Base-by-base conservation (phyloP, 306 rosid species). In the Aeschynomene evenia region DNA sequence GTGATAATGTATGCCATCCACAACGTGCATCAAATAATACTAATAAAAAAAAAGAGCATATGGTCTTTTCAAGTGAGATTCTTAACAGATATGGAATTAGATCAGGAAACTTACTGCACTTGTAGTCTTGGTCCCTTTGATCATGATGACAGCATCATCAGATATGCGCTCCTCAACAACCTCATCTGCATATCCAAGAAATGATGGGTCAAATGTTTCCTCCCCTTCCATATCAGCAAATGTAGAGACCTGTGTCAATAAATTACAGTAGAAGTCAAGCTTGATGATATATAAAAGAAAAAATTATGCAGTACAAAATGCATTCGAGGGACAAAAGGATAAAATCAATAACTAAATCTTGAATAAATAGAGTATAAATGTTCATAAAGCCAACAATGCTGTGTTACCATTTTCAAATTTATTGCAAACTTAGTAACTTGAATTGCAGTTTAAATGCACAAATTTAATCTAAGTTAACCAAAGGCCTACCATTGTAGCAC, bases 161-260 rank as follows among this genome's bases (percentile, higher is more conserved):
- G 97, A 40, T 81, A 91, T 67, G 34, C 95, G 89, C 85, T 94
- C 99, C 87, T 91, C 99, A 37, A 94, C 97, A 79, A 94, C 99
- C 87, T 94, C 97, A 11, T 89, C 99, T 6, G 99, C 99, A 74
- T 19, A 53, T 84, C 97, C 99, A 78, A 94, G 96, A 83, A 94
- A 70, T 9, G 99, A 85, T 40, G 99, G 62, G 51, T 94, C 99
- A 68, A 94, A 94, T 22, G 99, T 91, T 85, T 94, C 99, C 73
- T 94, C 99, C 48, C 99, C 99, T 81, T 94, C 99, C 97, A 94
- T 94, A 72, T 94, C 99, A 81, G 97, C 99, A 76, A 94, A 94
- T 64, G 97, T 94, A 21, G 99, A 94, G 76, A 94, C 91, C 99
- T 88, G 78, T 50, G 63, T 39, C 28, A 70, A 82, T 51, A 50